A percentile compares a stretch with the other conserved stretches of the same genome.
Conservation (phyloP, 148 eudicot genomes). For the Spergularia bocconei region DNA sequence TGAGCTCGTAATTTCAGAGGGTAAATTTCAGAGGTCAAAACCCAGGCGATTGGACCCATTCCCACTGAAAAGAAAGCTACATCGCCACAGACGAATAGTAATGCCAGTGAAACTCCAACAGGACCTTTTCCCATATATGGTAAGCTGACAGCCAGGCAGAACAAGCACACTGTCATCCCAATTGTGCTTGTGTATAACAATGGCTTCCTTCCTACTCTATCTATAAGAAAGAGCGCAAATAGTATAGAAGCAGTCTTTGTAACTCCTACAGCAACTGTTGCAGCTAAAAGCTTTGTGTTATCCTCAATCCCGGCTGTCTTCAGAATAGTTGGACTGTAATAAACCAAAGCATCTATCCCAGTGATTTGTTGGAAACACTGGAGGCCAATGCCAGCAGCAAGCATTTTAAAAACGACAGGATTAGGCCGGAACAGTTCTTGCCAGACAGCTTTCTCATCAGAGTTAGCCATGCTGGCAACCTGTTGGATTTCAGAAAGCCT, state of each 20-base stretch:
- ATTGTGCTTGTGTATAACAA: slow-evolving; percentile 72
- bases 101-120: slow-evolving; percentile 40
- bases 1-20: slow-evolving; percentile 78
- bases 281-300: slow-evolving; percentile 67
- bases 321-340: slow-evolving; percentile 79
- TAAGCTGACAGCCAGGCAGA: slow-evolving; percentile 46
- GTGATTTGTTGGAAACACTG: slow-evolving; percentile 84
- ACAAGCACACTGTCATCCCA: slow-evolving; percentile 86
- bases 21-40: slow-evolving; percentile 68
- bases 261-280: slow-evolving; percentile 81
- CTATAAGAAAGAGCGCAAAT: slow-evolving; percentile 60
- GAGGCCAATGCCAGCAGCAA: slow-evolving; percentile 64
- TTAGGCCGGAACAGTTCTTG: slow-evolving; percentile 66
- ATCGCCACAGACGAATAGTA: slow-evolving; percentile 60
- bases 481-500: slow-evolving; percentile 64
- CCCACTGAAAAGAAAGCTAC: slow-evolving; percentile 89
- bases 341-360: slow-evolving; percentile 80
- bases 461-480: slow-evolving; percentile 42
- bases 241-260: slow-evolving; percentile 60
- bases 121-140: slow-evolving; percentile 42
- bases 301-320: slow-evolving; percentile 55
- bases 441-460: slow-evolving; percentile 64
- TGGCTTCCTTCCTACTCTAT: slow-evolving; percentile 76
- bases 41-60: slow-evolving; percentile 90
- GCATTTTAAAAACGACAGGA: slow-evolving; percentile 58